Evolutionary conservation across 177 flowering plant genomes (phyloP).

Genomic region (Tripterygium wilfordii): DNA sequence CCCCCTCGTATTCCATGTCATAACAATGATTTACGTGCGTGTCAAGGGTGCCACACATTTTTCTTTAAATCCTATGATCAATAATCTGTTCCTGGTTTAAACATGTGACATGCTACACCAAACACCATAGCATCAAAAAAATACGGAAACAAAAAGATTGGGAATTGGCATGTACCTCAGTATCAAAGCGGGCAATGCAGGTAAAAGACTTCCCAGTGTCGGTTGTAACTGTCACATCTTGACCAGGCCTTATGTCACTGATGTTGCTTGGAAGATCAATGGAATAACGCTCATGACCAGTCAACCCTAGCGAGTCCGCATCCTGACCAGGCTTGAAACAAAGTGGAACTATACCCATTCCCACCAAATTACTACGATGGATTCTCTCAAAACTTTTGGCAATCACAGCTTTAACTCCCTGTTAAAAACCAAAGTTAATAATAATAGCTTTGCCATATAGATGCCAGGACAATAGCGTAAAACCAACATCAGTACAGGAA

Average conservation of each 20-base stretch:
- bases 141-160: background rate
- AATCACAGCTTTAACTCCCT: slow-evolving; percentile 72
- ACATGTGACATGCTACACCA: background rate
- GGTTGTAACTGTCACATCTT: slow-evolving; percentile 55
- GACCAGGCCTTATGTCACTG: slow-evolving; percentile 55
- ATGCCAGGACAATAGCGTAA: too few species aligned
- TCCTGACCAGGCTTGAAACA: slow-evolving; percentile 72
- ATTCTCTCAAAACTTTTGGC: slow-evolving; percentile 72
- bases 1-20: too few species aligned
- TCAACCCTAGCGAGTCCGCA: slow-evolving; percentile 58
- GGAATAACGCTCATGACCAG: slow-evolving; percentile 57
- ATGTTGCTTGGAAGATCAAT: slow-evolving; percentile 47
- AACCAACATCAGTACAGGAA: background rate
- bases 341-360: slow-evolving; percentile 65
- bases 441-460: background rate
- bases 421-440: slow-evolving; percentile 4
- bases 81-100: background rate
- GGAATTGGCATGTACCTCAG: slow-evolving; percentile 56
- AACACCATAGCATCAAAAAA: background rate
- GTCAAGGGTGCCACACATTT: too few species aligned
- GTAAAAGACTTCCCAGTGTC: slow-evolving; percentile 57
- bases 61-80: too few species aligned
- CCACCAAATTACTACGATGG: slow-evolving; percentile 67
- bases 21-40: too few species aligned
- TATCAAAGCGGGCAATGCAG: slow-evolving; percentile 60